phyloP scores from a whole-genome alignment of 2,329 filamentous ascomycete species.

The Grosmannia huntii region DNA sequence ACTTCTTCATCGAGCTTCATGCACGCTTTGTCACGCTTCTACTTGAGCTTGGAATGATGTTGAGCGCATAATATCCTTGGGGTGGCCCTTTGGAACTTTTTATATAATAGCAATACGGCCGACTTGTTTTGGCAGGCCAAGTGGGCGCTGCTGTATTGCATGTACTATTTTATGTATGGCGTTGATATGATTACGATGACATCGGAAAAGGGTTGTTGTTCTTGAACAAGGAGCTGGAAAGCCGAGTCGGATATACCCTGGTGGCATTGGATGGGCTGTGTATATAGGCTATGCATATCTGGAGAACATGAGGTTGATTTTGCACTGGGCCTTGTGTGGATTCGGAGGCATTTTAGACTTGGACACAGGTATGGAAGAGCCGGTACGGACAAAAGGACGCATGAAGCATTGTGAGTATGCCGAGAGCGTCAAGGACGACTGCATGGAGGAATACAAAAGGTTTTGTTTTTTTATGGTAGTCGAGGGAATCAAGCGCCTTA shows the following conservation, averaged over 20 bases:
- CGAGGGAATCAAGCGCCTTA: background rate
- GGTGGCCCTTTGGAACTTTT: no score
- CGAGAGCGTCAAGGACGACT: background rate
- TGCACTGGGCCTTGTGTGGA: no score
- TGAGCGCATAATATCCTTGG: constrained; percentile 27
- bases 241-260: background rate
- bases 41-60: constrained; percentile 42
- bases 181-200: background rate
- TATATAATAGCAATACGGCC: background rate
- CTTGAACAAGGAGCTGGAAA: background rate
- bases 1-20: constrained; percentile 57
- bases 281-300: background rate
- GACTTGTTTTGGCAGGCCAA: background rate
- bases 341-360: no score
- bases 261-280: background rate
- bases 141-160: background rate
- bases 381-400: background rate
- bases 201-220: background rate
- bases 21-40: constrained; percentile 49
- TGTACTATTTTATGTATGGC: background rate
- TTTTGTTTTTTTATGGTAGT: background rate
- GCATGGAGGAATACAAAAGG: background rate
- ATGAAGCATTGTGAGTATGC: no score
- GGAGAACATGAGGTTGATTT: background rate
- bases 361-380: background rate